phyloP scores from a whole-genome alignment of 768 basidiomycete species.

The Hypholoma fasciculare region DNA sequence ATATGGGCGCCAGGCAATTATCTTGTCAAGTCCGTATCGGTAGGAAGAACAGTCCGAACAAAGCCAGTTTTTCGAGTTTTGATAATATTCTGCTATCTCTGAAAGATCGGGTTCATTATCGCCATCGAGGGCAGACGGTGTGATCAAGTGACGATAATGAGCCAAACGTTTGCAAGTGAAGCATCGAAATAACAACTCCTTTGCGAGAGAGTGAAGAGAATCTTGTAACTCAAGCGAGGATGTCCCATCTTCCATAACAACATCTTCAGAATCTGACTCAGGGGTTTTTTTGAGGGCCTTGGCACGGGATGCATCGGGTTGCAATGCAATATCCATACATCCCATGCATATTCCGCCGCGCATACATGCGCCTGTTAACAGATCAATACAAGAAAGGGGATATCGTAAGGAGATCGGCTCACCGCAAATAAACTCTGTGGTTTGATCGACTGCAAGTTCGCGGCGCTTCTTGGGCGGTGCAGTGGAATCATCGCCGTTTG shows the following conservation, averaged over 20 bases:
- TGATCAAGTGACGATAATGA: constrained; percentile 76
- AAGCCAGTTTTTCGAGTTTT: constrained; percentile 53
- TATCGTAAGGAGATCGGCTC: constrained; percentile 11
- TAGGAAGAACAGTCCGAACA: constrained; percentile 82
- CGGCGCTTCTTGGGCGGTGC: constrained; percentile 43
- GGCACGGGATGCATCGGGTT: constrained; percentile 37
- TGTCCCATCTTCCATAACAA: constrained; percentile 35
- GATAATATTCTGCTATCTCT: constrained; percentile 65
- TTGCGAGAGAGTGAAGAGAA: constrained; percentile 16
- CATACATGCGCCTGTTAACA: constrained; percentile 50
- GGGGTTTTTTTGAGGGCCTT: background rate
- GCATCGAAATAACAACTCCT: constrained; percentile 77
- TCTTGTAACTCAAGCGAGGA: constrained; percentile 1
- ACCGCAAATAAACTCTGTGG: constrained; percentile 80
- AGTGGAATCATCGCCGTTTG: constrained; percentile 18
- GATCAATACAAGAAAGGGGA: background rate
- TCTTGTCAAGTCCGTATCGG: constrained; percentile 71
- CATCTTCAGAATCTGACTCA: constrained; percentile 19
- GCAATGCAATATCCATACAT: constrained; percentile 59
- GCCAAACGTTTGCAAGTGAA: constrained; percentile 78
- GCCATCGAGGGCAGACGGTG: constrained; percentile 35
- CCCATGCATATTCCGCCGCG: constrained; percentile 81
- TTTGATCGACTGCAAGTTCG: constrained; percentile 51
- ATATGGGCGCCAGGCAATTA: constrained; percentile 90
- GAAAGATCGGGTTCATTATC: constrained; percentile 29